A percentile compares a stretch with the other conserved stretches of the same genome.
Conservation (phyloP, 805 yeast species). For the Ogataea philodendri region DNA sequence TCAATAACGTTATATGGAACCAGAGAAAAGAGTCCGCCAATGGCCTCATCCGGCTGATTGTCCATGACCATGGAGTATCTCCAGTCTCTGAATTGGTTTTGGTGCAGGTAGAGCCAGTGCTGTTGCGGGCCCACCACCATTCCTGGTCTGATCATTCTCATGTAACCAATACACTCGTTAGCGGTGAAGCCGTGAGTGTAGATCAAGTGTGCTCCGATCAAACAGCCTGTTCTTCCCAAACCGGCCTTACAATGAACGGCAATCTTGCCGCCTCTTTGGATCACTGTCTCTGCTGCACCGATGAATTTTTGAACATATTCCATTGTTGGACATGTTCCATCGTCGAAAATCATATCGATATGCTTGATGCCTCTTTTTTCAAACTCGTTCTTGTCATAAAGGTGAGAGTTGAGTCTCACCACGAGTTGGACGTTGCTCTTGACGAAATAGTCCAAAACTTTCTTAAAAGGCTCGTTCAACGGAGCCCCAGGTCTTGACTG, state of each 20-base stretch:
- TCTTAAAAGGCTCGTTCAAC: constrained; percentile 72
- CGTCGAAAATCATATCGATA: constrained; percentile 94
- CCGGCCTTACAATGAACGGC: constrained; percentile 99
- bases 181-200: constrained; percentile 98
- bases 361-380: constrained; percentile 82
- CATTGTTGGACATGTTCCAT: constrained; percentile 96
- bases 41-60: constrained; percentile 57
- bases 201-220: constrained; percentile 94
- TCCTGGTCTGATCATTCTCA: constrained; percentile 96
- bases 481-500: constrained; percentile 53
- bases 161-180: constrained; percentile 91
- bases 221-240: constrained; percentile 94
- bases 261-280: constrained; percentile 82
- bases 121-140: constrained; percentile 99
- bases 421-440: constrained; percentile 79
- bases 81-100: constrained; percentile 96
- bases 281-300: constrained; percentile 92
- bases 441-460: constrained; percentile 76
- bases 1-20: constrained; percentile 62
- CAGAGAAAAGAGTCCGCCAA: constrained; percentile 66
- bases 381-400: constrained; percentile 83
- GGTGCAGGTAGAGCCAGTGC: constrained; percentile 96
- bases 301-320: constrained; percentile 88
- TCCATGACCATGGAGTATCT: constrained; percentile 84
- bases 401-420: constrained; percentile 86